phyloP scores from a whole-genome alignment of 2,329 filamentous ascomycete genomes.

The Alternaria panax region DNA sequence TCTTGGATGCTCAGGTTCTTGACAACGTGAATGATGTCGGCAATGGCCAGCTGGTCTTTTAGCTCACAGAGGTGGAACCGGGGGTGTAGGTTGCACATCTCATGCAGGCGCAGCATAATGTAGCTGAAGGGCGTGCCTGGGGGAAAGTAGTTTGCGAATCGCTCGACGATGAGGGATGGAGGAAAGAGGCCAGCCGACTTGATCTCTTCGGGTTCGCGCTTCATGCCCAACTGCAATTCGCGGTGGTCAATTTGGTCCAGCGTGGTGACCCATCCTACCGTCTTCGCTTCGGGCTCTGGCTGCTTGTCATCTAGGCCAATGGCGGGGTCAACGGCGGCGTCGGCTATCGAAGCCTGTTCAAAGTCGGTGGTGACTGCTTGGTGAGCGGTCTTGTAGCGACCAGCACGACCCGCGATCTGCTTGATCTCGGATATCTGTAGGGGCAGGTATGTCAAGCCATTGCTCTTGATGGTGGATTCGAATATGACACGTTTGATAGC shows the following conservation, averaged over 20 bases:
- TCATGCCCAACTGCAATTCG: slow-evolving; percentile 69
- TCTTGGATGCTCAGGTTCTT: slow-evolving; percentile 73
- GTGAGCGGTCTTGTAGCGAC: slow-evolving; percentile 78
- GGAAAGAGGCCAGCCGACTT: slow-evolving; percentile 76
- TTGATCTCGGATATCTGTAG: slow-evolving; percentile 82
- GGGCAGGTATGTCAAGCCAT: slow-evolving; percentile 64
- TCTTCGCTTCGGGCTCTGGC: slow-evolving; percentile 16
- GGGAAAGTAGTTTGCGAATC: slow-evolving; percentile 83
- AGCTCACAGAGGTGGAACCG: slow-evolving; percentile 76
- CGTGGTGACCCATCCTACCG: slow-evolving; percentile 79
- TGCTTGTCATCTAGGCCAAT: slow-evolving; percentile 32
- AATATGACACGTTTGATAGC: slow-evolving; percentile 90
- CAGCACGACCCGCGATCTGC: slow-evolving; percentile 92
- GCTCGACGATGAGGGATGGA: slow-evolving; percentile 72
- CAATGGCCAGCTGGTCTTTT: slow-evolving; percentile 68
- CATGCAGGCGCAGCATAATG: slow-evolving; percentile 76
- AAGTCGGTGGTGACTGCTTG: slow-evolving; percentile 55
- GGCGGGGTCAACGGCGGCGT: slow-evolving; percentile 14
- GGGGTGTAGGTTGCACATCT: slow-evolving; percentile 68
- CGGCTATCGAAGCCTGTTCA: slow-evolving; percentile 11
- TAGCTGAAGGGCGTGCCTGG: slow-evolving; percentile 82
- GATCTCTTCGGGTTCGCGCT: slow-evolving; percentile 69
- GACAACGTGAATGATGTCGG: slow-evolving; percentile 77
- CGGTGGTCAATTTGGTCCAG: slow-evolving; percentile 74
- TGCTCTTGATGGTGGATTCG: slow-evolving; percentile 76